Evolutionary conservation across 768 basidiomycete species (phyloP).

Genomic region (Galerina sulciceps): DNA sequence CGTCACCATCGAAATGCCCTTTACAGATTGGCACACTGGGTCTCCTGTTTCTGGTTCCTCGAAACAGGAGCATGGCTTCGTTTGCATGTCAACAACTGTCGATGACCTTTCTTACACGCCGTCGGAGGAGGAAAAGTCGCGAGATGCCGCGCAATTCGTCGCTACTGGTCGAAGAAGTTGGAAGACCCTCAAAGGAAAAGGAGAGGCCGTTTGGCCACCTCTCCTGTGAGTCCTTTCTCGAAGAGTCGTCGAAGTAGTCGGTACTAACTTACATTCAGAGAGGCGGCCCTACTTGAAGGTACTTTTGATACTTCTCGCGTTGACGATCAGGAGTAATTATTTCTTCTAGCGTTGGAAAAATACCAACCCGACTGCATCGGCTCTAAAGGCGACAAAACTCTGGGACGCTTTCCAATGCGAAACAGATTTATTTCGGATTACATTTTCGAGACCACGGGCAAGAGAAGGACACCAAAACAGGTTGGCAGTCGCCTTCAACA

Average conservation of each 20-base stretch:
- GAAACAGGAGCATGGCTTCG: constrained; percentile 27
- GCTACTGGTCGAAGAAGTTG: constrained; percentile 70
- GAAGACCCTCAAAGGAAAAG: constrained; percentile 71
- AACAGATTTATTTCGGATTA: constrained; percentile 81
- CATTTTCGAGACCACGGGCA: constrained; percentile 67
- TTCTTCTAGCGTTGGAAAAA: constrained; percentile 55
- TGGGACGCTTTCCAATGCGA: constrained; percentile 76
- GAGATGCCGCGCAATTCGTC: constrained; percentile 63
- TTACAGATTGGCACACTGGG: constrained; percentile 40
- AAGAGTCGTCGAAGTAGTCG: not conserved
- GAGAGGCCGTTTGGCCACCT: constrained; percentile 80
- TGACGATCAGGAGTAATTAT: not conserved
- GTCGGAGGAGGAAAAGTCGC: constrained; percentile 39
- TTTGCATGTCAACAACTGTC: constrained; percentile 41
- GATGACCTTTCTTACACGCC: constrained; percentile 45
- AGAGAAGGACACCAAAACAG: constrained; percentile 73
- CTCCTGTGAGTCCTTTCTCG: constrained; percentile 43
- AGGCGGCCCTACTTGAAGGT: constrained; percentile 77
- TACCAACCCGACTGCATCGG: constrained; percentile 61
- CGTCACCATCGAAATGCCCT: constrained; percentile 17
- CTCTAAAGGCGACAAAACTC: constrained; percentile 61
- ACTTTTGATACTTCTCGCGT: constrained; percentile 6
- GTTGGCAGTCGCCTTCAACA: constrained; percentile 82
- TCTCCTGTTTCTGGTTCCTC: constrained; percentile 24
- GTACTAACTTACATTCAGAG: constrained; percentile 28